Evolutionary conservation across 2,329 filamentous ascomycete genomes (phyloP).

Genomic region (Botryosphaeria agaves): DNA sequence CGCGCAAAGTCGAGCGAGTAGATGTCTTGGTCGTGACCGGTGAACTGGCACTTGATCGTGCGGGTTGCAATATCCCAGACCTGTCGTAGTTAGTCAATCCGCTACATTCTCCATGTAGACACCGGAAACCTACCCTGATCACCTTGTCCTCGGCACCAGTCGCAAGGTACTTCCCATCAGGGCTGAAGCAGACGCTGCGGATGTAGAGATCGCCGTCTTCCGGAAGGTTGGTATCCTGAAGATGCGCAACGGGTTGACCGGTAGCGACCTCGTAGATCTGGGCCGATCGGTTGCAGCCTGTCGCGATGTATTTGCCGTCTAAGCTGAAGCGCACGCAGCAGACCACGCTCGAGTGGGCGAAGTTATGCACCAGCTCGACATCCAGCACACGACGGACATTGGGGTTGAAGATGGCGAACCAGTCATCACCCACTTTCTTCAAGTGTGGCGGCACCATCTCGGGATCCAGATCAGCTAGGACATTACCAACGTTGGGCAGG

Average conservation of each 20-base stretch:
- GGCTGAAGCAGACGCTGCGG: conserved; percentile 94
- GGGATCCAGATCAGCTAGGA: conserved; percentile 71
- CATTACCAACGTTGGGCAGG: conserved; percentile 40
- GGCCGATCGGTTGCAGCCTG: conserved; percentile 95
- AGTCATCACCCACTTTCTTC: conserved; percentile 80
- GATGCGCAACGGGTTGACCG: conserved; percentile 72
- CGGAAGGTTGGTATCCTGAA: conserved; percentile 78
- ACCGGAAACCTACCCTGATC: conserved; percentile 55
- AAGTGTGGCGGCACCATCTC: conserved; percentile 70
- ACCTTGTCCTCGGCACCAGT: conserved; percentile 96
- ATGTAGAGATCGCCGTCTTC: conserved; percentile 91
- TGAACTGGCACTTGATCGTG: conserved; percentile 79
- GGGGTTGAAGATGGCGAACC: conserved; percentile 96
- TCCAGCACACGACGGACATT: conserved; percentile 77
- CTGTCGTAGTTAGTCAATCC: conserved; percentile 23
- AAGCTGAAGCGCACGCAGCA: conserved; percentile 96
- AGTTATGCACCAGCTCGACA: conserved; percentile 83
- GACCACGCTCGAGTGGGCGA: conserved; percentile 88
- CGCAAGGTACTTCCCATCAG: conserved; percentile 81
- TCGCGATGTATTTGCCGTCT: conserved; percentile 90
- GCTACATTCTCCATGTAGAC: conserved; percentile 2
- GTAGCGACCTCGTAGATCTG: conserved; percentile 91
- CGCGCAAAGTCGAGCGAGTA: conserved; percentile 92
- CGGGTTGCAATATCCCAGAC: conserved; percentile 86
- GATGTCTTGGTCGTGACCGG: conserved; percentile 97